phyloP scores from a whole-genome alignment of 179 eudicot genomes.

The Gypsophila paniculata region DNA sequence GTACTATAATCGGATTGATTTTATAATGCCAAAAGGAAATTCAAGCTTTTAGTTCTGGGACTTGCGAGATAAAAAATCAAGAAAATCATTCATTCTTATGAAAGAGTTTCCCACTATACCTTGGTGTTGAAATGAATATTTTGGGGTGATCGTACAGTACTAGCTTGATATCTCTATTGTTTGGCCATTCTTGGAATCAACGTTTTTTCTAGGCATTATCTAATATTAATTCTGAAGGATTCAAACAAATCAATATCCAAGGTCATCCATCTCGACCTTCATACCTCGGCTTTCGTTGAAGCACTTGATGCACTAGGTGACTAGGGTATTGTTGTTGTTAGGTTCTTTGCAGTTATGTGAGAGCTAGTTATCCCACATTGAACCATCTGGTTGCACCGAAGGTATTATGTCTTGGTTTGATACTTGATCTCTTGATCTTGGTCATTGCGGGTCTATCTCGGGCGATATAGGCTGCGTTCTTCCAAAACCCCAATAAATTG shows the following conservation, averaged over 20 bases:
- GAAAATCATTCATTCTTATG: not conserved
- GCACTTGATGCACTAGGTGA: no score
- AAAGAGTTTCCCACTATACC: not conserved
- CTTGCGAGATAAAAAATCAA: not conserved
- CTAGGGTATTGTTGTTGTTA: no score
- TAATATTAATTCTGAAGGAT: not conserved
- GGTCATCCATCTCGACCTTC: no score
- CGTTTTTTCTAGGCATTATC: conserved; percentile 14
- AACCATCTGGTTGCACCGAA: not conserved
- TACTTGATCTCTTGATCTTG: no score
- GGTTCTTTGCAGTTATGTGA: not conserved
- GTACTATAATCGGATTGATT: not conserved
- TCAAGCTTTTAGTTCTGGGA: conserved; percentile 9
- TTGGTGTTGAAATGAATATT: not conserved
- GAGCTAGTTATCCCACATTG: not conserved
- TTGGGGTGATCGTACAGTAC: not conserved
- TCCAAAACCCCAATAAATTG: no score
- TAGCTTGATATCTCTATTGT: not conserved
- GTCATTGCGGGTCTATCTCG: no score
- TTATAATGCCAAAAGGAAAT: not conserved
- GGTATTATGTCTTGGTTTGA: no score
- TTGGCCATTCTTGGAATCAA: not conserved
- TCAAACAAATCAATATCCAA: not conserved
- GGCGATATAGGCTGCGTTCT: no score
- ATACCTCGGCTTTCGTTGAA: no score